Conservation (phyloP, 2,329 filamentous ascomycete genomes). For the Hymenoscyphus repandus region DNA sequence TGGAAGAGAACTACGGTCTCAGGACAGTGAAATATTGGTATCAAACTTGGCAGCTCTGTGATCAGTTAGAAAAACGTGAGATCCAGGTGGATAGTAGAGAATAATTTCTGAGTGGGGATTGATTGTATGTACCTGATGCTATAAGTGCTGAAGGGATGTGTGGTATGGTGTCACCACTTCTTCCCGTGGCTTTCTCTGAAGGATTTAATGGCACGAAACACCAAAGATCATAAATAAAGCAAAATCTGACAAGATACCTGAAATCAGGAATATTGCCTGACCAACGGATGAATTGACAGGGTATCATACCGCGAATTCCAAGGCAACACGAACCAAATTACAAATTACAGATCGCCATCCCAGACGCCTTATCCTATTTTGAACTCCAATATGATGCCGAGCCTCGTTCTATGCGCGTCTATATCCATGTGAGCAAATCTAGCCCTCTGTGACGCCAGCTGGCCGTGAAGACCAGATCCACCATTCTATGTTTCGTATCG, state of each 20-base stretch:
- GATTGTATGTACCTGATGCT: no score
- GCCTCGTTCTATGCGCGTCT: background rate
- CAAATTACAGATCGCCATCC: constrained; percentile 3
- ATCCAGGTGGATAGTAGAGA: no score
- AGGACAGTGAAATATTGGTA: no score
- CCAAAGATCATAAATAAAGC: background rate
- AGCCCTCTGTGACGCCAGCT: no score
- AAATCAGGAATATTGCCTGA: background rate
- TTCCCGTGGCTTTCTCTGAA: background rate
- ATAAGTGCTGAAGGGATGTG: background rate
- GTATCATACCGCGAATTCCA: background rate
- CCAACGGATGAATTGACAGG: background rate
- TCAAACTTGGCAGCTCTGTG: no score
- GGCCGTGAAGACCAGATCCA: no score
- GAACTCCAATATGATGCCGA: background rate
- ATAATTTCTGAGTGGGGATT: no score
- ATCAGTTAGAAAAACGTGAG: no score
- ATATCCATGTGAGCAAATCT: background rate
- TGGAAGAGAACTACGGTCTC: no score
- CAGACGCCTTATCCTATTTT: constrained; percentile 3
- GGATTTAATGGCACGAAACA: background rate
- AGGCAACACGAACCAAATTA: background rate
- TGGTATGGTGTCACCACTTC: no score
- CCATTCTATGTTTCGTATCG: background rate
- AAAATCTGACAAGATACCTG: background rate